Evolutionary conservation across 441 rosid species (phyloP), one percentile per base, ranked within the genome.

Genomic region (Erodium trifolium): DNA sequence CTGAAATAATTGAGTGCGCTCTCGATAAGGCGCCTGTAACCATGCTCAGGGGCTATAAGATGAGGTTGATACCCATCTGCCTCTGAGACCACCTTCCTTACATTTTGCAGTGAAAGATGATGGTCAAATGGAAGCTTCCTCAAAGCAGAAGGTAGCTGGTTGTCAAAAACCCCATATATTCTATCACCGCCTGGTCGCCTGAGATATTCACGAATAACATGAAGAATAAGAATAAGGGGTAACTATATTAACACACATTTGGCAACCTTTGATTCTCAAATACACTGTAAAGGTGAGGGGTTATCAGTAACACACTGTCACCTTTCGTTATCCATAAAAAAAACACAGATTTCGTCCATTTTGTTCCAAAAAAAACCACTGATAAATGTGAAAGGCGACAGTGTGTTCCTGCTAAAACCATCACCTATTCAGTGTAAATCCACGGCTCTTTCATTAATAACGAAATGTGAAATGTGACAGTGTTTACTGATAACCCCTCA

Each of bases 51-150:
- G 78, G 99, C 99, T 75, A 94, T 90, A 77, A 94, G 80, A 85
- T 94, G 99, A 70, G 99, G 98, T 82, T 94, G 99, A 83, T 94
- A 94, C 78, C 99, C 99, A 83, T 94, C 98, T 66, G 99, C 99
- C 80, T 94, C 89, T 67, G 97, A 90, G 66, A 92, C 98, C 70
- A 92, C 93, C 79, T 85, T 94, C 76, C 86, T 91, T 68, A 94
- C 99, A 87, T 90, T 94, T 84, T 87, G 88, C 65, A 84, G 68
- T 16, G 97, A 90, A 72, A 94, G 91, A 79, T 94, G 97, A 39
- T 93, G 88, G 71, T 94, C 97, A 76, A 92, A 86, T 1, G 98
- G 99, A 67, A 94, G 93, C 81, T 88, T 94, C 81, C 90, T 94
- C 17, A 94, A 78, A 76, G 97, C 98, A 79, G 99, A 97, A 39